Percentiles rank a stretch among this genome's conserved stretches.
Conservation (phyloP, 2,329 filamentous ascomycete genomes). For the Myrmaecium sp. region DNA sequence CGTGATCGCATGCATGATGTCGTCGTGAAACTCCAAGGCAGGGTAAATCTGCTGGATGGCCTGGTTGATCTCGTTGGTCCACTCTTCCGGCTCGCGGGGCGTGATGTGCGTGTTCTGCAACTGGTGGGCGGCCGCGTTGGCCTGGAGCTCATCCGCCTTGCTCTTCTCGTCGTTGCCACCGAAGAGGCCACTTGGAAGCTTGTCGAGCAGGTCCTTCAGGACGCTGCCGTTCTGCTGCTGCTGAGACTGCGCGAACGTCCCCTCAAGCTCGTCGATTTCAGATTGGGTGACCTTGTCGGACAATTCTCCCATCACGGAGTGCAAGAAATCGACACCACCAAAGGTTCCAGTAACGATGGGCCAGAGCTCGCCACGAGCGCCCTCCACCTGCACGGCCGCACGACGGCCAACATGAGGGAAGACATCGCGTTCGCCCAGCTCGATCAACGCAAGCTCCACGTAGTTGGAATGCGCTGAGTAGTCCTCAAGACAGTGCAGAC, state of each 20-base stretch:
- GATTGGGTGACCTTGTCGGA: slow-evolving; percentile 83
- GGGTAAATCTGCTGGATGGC: slow-evolving; percentile 71
- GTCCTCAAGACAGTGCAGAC: slow-evolving; percentile 80
- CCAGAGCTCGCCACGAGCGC: slow-evolving; percentile 50
- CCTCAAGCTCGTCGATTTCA: slow-evolving; percentile 76
- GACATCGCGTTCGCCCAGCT: slow-evolving; percentile 62
- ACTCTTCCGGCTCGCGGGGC: slow-evolving; percentile 68
- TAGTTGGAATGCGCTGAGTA: slow-evolving; percentile 93
- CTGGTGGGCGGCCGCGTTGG: slow-evolving; percentile 56
- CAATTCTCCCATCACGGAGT: slow-evolving; percentile 65
- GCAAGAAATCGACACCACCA: slow-evolving; percentile 84
- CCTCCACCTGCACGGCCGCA: slow-evolving; percentile 53
- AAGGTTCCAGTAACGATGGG: slow-evolving; percentile 84
- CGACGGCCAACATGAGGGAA: slow-evolving; percentile 75
- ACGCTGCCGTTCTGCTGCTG: slow-evolving; percentile 49
- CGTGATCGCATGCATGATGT: slow-evolving; percentile 64
- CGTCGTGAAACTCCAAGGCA: slow-evolving; percentile 79
- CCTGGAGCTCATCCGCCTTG: slow-evolving; percentile 65
- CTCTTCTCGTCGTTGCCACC: slow-evolving; percentile 57
- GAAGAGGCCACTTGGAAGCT: slow-evolving; percentile 67
- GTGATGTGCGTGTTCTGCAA: slow-evolving; percentile 59
- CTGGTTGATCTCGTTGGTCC: slow-evolving; percentile 58
- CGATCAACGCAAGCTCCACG: slow-evolving; percentile 70
- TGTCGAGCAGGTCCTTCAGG: slow-evolving; percentile 62
- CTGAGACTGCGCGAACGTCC: slow-evolving; percentile 54